A percentile compares a stretch with the other conserved stretches of the same genome.
These are phyloP conservation scores for Sclerotiophoma versabilis DNA, from an alignment of 2,329 filamentous ascomycete genomes.

Conservation along the genomic window DNA sequence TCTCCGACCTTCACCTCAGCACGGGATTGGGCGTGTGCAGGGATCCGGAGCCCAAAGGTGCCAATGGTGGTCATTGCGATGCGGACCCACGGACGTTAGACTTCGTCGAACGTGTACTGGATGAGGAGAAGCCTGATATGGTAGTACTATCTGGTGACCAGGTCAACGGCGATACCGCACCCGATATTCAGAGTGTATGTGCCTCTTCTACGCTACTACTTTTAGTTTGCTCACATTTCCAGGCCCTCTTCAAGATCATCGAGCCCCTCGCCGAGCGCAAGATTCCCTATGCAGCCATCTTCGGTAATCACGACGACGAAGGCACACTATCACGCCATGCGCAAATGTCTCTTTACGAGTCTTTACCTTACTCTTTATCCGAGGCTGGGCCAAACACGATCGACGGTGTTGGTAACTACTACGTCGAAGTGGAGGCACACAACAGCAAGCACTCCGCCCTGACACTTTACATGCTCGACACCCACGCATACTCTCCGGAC, in stretches of 20 bases:
- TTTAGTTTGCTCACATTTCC: constrained; percentile 20
- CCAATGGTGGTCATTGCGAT: constrained; percentile 80
- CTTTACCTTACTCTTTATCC: constrained; percentile 89
- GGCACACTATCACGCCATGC: constrained; percentile 75
- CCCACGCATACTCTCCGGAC: constrained; percentile 89
- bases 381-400: constrained; percentile 80
- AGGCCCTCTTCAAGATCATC: constrained; percentile 93
- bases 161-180: constrained; percentile 91
- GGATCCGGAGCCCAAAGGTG: constrained; percentile 78
- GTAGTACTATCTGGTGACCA: constrained; percentile 93
- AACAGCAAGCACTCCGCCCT: constrained; percentile 87
- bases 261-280: constrained; percentile 83
- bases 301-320: constrained; percentile 98
- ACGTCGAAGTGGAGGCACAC: constrained; percentile 85
- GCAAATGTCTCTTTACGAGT: constrained; percentile 86
- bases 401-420: constrained; percentile 94
- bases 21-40: constrained; percentile 87
- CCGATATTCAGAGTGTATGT: constrained; percentile 83
- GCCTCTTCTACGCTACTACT: neutral
- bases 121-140: constrained; percentile 92
- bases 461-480: constrained; percentile 94
- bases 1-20: constrained; percentile 92
- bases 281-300: constrained; percentile 92
- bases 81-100: constrained; percentile 91
- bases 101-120: constrained; percentile 82